A percentile compares a stretch with the other conserved stretches of the same genome.
Evolutionary conservation across 371 early-diverging fungal species (phyloP).

Genomic region (Mucor indicus): DNA sequence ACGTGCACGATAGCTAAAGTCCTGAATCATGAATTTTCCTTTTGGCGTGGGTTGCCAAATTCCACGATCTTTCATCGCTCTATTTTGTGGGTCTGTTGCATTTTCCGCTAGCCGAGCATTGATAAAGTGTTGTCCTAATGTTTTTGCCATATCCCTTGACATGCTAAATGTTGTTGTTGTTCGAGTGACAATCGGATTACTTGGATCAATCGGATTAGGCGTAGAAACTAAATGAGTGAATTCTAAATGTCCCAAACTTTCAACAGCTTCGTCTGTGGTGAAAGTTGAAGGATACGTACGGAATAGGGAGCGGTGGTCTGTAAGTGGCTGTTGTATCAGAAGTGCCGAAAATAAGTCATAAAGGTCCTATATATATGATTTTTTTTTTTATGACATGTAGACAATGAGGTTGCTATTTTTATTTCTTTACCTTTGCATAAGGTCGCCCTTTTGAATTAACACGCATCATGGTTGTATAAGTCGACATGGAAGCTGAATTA

Average conservation of each 20-base stretch:
- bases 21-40: slow-evolving; percentile 50
- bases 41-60: slow-evolving; percentile 53
- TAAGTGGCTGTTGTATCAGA: slow-evolving; percentile 34
- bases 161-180: slow-evolving; percentile 55
- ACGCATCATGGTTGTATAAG: slow-evolving; percentile 26
- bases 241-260: slow-evolving; percentile 44
- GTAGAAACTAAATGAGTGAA: slow-evolving; percentile 52
- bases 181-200: slow-evolving; percentile 25
- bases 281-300: slow-evolving; percentile 54
- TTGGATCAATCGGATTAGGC: slow-evolving; percentile 49
- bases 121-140: slow-evolving; percentile 54
- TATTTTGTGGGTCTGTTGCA: slow-evolving; percentile 44
- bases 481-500: slow-evolving; percentile 9
- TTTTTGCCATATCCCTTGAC: slow-evolving; percentile 52
- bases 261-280: slow-evolving; percentile 57
- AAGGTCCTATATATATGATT: slow-evolving; percentile 24
- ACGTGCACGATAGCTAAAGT: slow-evolving; percentile 35
- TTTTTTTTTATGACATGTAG: not conserved
- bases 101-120: slow-evolving; percentile 55
- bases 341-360: slow-evolving; percentile 39
- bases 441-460: slow-evolving; percentile 25
- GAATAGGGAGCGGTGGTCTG: slow-evolving; percentile 47
- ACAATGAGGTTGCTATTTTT: too few relatives aligned
- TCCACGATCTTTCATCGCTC: slow-evolving; percentile 51
- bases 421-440: slow-evolving; percentile 21